Evolutionary conservation across 1,284 basidiomycete species (phyloP).

Genomic region (Earliella scabrosa): DNA sequence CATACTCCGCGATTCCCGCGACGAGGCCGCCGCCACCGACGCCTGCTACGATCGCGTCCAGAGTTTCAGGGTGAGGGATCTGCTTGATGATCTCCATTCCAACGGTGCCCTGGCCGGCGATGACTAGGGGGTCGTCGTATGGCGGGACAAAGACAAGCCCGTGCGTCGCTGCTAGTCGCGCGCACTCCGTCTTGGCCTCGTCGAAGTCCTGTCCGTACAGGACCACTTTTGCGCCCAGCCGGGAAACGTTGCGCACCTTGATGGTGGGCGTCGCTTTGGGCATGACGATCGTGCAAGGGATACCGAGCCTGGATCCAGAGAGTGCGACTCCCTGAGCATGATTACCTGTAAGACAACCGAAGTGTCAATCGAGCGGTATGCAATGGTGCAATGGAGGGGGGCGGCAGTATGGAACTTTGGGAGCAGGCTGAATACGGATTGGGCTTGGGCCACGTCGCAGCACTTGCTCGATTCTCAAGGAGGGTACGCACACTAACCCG

Average conservation of each 20-base stretch:
- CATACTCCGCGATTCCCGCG: conserved; percentile 89
- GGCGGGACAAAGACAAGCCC: conserved; percentile 94
- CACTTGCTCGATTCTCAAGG: neutral
- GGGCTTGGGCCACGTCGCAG: no score
- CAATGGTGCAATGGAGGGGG: no score
- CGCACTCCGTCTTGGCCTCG: conserved; percentile 95
- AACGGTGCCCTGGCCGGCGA: conserved; percentile 96
- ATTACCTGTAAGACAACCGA: conserved; percentile 68
- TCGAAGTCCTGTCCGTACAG: conserved; percentile 95
- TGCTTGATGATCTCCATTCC: conserved; percentile 96
- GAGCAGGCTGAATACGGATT: no score
- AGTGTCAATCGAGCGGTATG: no score
- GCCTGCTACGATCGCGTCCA: conserved; percentile 90
- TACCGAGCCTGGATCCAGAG: conserved; percentile 83
- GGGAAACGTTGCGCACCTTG: conserved; percentile 93
- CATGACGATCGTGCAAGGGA: conserved; percentile 99
- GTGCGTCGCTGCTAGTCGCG: conserved; percentile 77
- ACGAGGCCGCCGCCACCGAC: conserved; percentile 95
- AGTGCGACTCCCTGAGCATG: conserved; percentile 99
- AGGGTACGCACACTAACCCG: conserved; percentile 78
- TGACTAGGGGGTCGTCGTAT: conserved; percentile 96
- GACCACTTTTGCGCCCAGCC: conserved; percentile 94
- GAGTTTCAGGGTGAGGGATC: conserved; percentile 68
- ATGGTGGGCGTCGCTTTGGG: conserved; percentile 94
- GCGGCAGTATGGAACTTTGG: no score